Percentiles rank a stretch among this genome's conserved stretches.
phyloP scores from a whole-genome alignment of 257 asterid genomes.

The Solanum verrucosum region DNA sequence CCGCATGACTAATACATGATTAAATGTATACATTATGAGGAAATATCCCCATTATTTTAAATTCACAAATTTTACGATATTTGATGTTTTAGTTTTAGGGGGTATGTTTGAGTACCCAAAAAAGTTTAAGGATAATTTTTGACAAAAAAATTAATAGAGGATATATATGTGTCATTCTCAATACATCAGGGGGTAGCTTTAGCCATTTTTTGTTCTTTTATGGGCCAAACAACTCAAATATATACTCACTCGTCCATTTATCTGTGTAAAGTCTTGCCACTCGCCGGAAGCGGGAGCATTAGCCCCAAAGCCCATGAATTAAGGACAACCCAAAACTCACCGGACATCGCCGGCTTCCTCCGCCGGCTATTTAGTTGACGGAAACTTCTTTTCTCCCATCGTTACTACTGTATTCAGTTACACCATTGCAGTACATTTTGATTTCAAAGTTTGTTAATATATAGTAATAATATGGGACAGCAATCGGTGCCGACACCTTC shows the following conservation, averaged over 20 bases:
- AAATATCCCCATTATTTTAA: too few species aligned
- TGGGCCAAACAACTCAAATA: not conserved
- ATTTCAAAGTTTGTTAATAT: not conserved
- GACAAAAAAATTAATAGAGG: not conserved
- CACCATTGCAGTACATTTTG: not conserved
- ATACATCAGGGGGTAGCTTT: not conserved
- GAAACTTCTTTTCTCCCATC: not conserved
- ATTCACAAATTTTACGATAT: not conserved
- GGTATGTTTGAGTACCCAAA: not conserved
- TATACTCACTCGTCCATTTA: not conserved
- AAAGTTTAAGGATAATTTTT: not conserved
- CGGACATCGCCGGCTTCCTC: not conserved
- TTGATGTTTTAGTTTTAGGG: not conserved
- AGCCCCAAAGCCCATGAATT: not conserved
- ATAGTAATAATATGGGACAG: slow-evolving; percentile 48
- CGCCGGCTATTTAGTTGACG: not conserved
- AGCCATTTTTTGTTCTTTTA: not conserved
- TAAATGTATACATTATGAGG: not conserved
- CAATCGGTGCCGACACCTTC: slow-evolving; percentile 65
- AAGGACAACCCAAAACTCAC: not conserved
- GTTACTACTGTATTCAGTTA: not conserved
- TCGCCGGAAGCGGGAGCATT: not conserved
- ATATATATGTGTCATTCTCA: not conserved
- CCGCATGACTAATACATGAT: not conserved
- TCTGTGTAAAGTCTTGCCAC: not conserved